Evolutionary conservation across 23 red algal species (phyloP), one percentile per base, ranked within the genome.

Genomic region (Agarophyton chilense): DNA sequence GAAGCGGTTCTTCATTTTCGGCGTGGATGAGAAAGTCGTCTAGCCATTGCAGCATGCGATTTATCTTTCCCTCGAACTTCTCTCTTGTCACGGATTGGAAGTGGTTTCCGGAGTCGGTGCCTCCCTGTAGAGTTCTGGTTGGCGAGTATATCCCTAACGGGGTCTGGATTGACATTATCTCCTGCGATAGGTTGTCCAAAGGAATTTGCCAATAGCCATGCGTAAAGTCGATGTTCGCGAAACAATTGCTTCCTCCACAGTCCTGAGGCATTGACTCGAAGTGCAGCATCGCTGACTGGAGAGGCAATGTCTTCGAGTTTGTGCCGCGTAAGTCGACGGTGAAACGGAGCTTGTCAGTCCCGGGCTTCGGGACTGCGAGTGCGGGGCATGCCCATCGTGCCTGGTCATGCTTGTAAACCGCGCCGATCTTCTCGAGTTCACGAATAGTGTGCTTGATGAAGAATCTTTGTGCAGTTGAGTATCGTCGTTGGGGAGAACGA

Each of bases 191-290:
- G n/a, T n/a, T n/a, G n/a, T n/a, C 38, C n/a, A 86, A 40, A 10
- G 61, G 63, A 35, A 86, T 64, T 86, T 86, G 81, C 62, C 81
- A 71, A 72, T 86, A 86, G 24, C 81, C 81, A 33, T 86, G 1
- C 38, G 36, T 52, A 46, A 86, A 86, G 51, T 86, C 81, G 17
- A 86, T 33, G 33, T 86, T 73, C 18, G 61, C 57, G 36, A 45
- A 86, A 0, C 36, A 16, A 0, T 70, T 72, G 39, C 52, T 64
- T 12, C 62, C 63, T 36, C 42, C 57, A 21, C 8, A 39, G 52
- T 49, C 47, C 45, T n/a, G n/a, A n/a, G n/a, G n/a, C n/a, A n/a
- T n/a, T n/a, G n/a, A n/a, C n/a, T n/a, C n/a, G n/a, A n/a, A 17
- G 47, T 21, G 16, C 0, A 38, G 64, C 63, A 87, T 74, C 8